Evolutionary conservation across 352 stramenopile species (phyloP), one percentile per base, ranked within the genome.

Genomic region (Phytophthora ohioensis): DNA sequence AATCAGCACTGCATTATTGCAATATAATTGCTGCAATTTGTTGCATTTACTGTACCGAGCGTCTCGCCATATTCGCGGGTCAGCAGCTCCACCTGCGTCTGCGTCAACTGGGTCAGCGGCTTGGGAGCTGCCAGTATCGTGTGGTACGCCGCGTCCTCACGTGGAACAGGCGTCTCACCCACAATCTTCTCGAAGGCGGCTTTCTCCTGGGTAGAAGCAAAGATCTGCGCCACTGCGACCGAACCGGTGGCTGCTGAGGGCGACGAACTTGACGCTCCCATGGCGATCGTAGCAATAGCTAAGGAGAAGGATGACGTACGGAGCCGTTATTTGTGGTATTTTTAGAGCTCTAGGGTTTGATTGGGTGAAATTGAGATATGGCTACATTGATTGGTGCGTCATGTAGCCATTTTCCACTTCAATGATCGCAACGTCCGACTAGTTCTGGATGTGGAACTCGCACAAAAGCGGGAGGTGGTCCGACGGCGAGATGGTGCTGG

Each of bases 381-480:
- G 45, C 15, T 61, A 59, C 31, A 70, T 57, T 66, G 21, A 27
- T 27, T 27, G 21, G 30, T 67, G 13, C 4, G 17, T 1, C 15
- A 35, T 58, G 64, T 64, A 71, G 58, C 56, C 70, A 71, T 64
- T 43, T 12, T 41, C 15, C 15, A 60, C 64, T 64, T 69, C 41
- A 54, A 75, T 30, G 9, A 45, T 32, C 58, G 10, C 4, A 32
- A 32, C 21, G 21, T 27, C 21, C 1, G 27, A 1, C 34, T 49
- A 30, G 27, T 32, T 57, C 2, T 47, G 48, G 34, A 83, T 77
- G 43, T 69, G 71, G 57, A 95, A 94, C 49, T 90, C 81, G 64
- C 84, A 87, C 4, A 95, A 55, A 10, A 95, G 69, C 7, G 87
- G 87, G 4, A 95, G 69, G 55, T 95, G 88, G 31, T 95, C 88